These are phyloP conservation scores for Neurospora sp. DNA, from an alignment of 495 filamentous ascomycete species.

Conservation along the genomic window DNA sequence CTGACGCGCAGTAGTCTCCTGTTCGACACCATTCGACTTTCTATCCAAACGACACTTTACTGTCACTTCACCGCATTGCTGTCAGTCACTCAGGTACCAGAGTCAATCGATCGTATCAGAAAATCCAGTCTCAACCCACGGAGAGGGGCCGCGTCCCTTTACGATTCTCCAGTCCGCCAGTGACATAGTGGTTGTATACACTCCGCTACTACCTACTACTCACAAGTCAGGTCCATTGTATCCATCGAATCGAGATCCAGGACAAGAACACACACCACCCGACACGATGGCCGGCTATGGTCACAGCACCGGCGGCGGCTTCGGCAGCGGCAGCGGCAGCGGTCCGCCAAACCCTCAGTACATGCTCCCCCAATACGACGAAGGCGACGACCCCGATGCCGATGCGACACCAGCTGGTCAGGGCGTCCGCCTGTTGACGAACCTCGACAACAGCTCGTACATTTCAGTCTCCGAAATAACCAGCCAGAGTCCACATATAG, in stretches of 20 bases:
- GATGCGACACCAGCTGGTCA: slow-evolving; percentile 18
- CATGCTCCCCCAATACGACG: slow-evolving; percentile 37
- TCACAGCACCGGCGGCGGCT: background rate
- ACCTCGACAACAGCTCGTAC: background rate
- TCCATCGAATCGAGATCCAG: background rate
- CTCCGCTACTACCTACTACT: background rate
- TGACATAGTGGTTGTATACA: background rate
- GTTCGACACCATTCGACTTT: background rate
- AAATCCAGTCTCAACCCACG: background rate
- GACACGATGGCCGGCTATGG: background rate
- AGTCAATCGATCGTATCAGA: slow-evolving; percentile 14
- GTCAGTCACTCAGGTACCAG: slow-evolving; percentile 8
- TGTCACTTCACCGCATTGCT: background rate
- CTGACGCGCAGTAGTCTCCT: background rate
- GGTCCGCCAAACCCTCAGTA: slow-evolving; percentile 31
- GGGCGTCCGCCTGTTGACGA: slow-evolving; percentile 40
- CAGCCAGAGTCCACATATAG: background rate
- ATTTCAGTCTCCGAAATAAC: background rate
- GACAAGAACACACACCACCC: background rate
- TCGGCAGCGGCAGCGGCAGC: background rate
- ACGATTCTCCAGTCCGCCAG: background rate
- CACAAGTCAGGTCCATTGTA: background rate
- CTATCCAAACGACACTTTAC: background rate
- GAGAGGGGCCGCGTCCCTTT: slow-evolving; percentile 1
- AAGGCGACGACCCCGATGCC: slow-evolving; percentile 32